Conservation (phyloP, 371 early-diverging fungal species). For the Lichtheimia ramosa region DNA sequence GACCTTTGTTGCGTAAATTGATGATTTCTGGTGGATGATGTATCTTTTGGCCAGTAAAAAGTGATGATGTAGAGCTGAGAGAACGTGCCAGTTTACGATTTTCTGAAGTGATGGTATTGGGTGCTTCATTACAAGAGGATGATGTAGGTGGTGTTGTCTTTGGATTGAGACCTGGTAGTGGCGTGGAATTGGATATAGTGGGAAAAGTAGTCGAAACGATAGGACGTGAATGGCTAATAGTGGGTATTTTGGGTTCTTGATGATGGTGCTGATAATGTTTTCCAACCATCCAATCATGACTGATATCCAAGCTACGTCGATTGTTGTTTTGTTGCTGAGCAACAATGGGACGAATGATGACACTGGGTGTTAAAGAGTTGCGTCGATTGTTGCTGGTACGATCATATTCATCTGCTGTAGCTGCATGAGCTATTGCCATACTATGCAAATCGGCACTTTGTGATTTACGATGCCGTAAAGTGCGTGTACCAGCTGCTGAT, state of each 20-base stretch:
- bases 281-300: slow-evolving; percentile 35
- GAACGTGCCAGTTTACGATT: slow-evolving; percentile 27
- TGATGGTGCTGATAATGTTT: slow-evolving; percentile 1
- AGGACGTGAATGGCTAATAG: slow-evolving; percentile 29
- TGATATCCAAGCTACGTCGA: slow-evolving; percentile 36
- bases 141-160: background rate
- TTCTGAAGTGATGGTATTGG: slow-evolving; percentile 11
- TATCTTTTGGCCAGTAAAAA: slow-evolving; percentile 7
- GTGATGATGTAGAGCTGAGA: slow-evolving; percentile 18
- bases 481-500: slow-evolving; percentile 1
- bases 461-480: slow-evolving; percentile 40
- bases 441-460: slow-evolving; percentile 43
- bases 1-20: slow-evolving; percentile 23
- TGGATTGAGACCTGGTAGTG: slow-evolving; percentile 18
- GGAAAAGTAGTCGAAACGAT: slow-evolving; percentile 47
- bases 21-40: slow-evolving; percentile 22
- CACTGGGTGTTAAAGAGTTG: slow-evolving; percentile 28
- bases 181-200: slow-evolving; percentile 40
- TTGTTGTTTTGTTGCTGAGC: slow-evolving; percentile 11
- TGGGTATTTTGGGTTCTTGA: slow-evolving; percentile 5
- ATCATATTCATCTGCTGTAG: background rate
- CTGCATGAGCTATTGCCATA: slow-evolving; percentile 5
- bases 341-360: slow-evolving; percentile 33
- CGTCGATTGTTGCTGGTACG: slow-evolving; percentile 21
- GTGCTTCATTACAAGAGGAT: background rate